Evolutionary conservation across 2,329 filamentous ascomycete genomes (phyloP).

Genomic region (Sarocladium brachiariae): DNA sequence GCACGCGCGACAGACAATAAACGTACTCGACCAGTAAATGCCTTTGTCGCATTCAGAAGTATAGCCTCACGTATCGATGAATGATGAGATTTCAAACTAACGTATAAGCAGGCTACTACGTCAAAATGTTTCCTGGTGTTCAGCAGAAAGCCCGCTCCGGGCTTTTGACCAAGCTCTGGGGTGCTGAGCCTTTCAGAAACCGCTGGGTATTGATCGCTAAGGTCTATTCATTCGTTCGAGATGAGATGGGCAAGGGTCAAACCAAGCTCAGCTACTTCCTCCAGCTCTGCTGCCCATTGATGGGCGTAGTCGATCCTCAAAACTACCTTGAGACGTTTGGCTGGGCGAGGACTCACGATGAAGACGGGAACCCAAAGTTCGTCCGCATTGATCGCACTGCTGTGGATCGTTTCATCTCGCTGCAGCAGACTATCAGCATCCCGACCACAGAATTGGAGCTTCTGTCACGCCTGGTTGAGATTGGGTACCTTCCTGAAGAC

Average conservation of each 20-base stretch:
- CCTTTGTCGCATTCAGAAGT: constrained; percentile 28
- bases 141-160: constrained; percentile 48
- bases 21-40: constrained; percentile 16
- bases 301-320: constrained; percentile 37
- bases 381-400: constrained; percentile 13
- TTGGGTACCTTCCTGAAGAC: constrained; percentile 21
- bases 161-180: constrained; percentile 42
- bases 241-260: constrained; percentile 38
- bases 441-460: constrained; percentile 24
- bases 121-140: constrained; percentile 34
- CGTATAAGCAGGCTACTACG: constrained; percentile 35
- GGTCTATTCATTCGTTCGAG: constrained; percentile 47
- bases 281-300: constrained; percentile 33
- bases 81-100: not conserved
- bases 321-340: constrained; percentile 39
- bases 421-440: constrained; percentile 6
- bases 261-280: constrained; percentile 42
- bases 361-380: constrained; percentile 16
- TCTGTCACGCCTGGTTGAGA: constrained; percentile 16
- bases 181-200: constrained; percentile 39
- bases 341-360: constrained; percentile 32
- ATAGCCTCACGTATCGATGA: constrained; percentile 8
- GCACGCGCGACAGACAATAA: not conserved
- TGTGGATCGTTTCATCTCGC: not conserved
- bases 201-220: constrained; percentile 48